Evolutionary conservation across 163 green algal species (phyloP), one percentile per base, ranked within the genome.

Genomic region (Dunaliella salina): DNA sequence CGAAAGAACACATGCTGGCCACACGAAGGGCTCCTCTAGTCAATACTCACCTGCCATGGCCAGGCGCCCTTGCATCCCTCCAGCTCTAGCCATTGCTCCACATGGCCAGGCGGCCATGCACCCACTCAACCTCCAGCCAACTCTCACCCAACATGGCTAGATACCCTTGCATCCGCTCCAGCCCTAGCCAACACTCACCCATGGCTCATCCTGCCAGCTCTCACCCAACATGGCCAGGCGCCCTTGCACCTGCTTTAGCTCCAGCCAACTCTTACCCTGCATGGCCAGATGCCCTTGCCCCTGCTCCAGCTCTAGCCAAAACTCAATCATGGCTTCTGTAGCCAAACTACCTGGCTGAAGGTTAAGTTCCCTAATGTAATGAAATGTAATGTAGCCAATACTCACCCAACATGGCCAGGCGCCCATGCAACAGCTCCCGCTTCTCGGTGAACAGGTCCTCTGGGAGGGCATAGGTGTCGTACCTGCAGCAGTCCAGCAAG

Each of bases 381-480:
- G n/a, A n/a, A n/a, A n/a, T n/a, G n/a, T n/a, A n/a, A n/a, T n/a
- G n/a, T n/a, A n/a, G n/a, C 22, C 22, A 75, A 15, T 12, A 75
- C 63, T 75, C 63, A 75, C 63, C 63, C 63, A 75, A 29, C 63
- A 75, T 75, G 63, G 63, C 63, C 63, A 75, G 63, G 63, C 88
- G 86, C 33, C 85, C 88, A 67, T 92, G 87, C 40, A 93, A 34
- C n/a, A 63, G 80, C 90, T 93, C 88, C 40, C 88, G 86, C 71
- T 69, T 18, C 83, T 91, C 86, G 13, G 90, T 92, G 90, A 93
- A 93, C 0, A 92, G 85, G n/a, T 78, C 85, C 80, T 88, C 83
- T 4, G 90, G 90, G 20, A 93, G 17, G n/a, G 85, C 82, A 86
- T 92, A 92, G 30, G 83, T 91, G 81, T 92, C 90, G 17, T 75